Base-by-base conservation (phyloP, 768 basidiomycete genomes). In the Pisolithus marmoratus region DNA sequence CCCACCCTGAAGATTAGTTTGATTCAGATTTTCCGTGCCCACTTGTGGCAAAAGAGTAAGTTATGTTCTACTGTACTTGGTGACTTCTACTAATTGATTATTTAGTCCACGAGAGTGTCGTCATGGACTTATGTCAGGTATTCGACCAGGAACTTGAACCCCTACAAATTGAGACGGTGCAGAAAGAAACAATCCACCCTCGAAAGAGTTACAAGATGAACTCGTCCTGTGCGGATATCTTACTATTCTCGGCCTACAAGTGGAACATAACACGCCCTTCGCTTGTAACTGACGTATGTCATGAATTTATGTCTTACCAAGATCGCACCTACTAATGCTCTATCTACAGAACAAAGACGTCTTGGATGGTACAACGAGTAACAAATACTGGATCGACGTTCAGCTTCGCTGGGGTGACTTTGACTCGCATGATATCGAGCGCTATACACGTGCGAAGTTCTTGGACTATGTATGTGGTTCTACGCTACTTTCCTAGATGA, bases 171-270 rank as follows among this genome's bases (percentile, higher is more conserved):
- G 96, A 98, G 76, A 98, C 94, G 0, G 96, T 99, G 0, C 96
- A 98, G 70, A 99, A 99, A 71, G 96, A 99, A 71, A 97, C 96
- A 0, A 99, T 99, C 55, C 96, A 96, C 69, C 95, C 95, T 61
- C 90, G 95, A 72, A 97, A 97, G 79, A 96, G 93, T 77, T 99
- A 99, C 83, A 99, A 99, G 82, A 98, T 99, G 96, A 99, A 99
- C 73, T 96, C 94, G 8, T 95, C 94, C n/a, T 97, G 95, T 58
- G 95, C 95, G 48, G 96, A 99, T 64, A 95, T 99, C 64, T 77
- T 99, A 19, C 77, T 99, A 47, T 98, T 99, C 82, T 96, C 94
- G 12, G 88, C 90, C 1, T 90, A 91, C 70, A 93, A 92, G 82
- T 99, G 96, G 96, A 97, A 96, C 69, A 96, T 98, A 54, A 84